Base-by-base conservation (phyloP, 1,284 basidiomycete species). In the Ustilago tritici region DNA sequence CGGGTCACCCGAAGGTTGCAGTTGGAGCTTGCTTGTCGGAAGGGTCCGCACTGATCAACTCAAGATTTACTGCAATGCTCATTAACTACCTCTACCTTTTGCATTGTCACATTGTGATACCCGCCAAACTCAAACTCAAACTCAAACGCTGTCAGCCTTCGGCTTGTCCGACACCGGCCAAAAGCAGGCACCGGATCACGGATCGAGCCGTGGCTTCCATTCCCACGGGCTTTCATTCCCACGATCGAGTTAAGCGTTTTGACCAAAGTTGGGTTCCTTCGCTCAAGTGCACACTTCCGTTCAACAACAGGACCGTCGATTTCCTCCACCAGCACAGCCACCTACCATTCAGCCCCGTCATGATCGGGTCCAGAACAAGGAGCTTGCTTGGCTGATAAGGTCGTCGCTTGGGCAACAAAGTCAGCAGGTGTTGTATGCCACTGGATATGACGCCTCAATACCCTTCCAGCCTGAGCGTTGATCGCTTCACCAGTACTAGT, bases 401-500 rank as follows among this genome's bases (percentile, higher is more conserved):
- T 32, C 49, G 49, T 34, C 15, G 49, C 49, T 38, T 35, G 32
- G 11, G 35, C 31, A 55, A 19, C 43, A 46, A 46, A 38, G 36
- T 14, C 14, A 14, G 14, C 36, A 2, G 36, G 14, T 38, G 3
- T 15, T 40, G 4, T 43, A 28, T 56, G 34, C 46, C 1, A 3
- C 17, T 28, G 50, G 3, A 8, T 28, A 71, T 71, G 68, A 19
- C 57, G 2, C 40, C 58, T 5, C 59, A 68, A 38, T 65, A 61
- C 28, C 58, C 65, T 6, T 61, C 70, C n/a, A 61, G 61, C 56
- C 65, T 75, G 63, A 75, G 72, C 54, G 58, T 75, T 17, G 76
- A 78, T 23, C 71, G 76, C 56, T 75, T 78, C 72, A 69, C 56
- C 72, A 57, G 50, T 50, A 43, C 65, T 17, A 66, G 60, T 65